phyloP scores from a whole-genome alignment of 2,329 filamentous ascomycete genomes.

The Boeremia exigua region DNA sequence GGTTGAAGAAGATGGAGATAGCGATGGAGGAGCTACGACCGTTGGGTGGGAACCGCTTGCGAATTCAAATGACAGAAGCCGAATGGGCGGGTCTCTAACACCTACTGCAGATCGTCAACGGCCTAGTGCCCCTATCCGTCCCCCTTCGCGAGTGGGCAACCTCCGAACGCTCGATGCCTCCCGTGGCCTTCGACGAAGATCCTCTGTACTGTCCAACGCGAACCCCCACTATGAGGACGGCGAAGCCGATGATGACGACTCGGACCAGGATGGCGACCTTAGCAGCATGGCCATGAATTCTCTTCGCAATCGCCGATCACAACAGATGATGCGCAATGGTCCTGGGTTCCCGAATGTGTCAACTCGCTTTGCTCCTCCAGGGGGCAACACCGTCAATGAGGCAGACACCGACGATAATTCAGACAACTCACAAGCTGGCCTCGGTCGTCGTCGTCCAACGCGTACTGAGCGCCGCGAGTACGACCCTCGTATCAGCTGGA shows the following conservation, averaged over 20 bases:
- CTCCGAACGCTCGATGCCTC: slow-evolving; percentile 41
- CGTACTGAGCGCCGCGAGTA: slow-evolving; percentile 44
- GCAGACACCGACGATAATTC: slow-evolving; percentile 49
- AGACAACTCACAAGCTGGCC: slow-evolving; percentile 45
- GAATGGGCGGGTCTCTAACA: slow-evolving; percentile 55
- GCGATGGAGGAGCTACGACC: slow-evolving; percentile 52
- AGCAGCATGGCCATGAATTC: slow-evolving; percentile 43
- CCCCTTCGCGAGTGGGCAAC: slow-evolving; percentile 47
- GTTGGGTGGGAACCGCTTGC: slow-evolving; percentile 54
- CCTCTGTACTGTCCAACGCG: slow-evolving; percentile 44
- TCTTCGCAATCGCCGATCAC: slow-evolving; percentile 44
- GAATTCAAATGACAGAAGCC: slow-evolving; percentile 53
- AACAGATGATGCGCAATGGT: slow-evolving; percentile 41
- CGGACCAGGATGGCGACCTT: slow-evolving; percentile 48
- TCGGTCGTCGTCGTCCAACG: slow-evolving; percentile 28
- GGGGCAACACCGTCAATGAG: slow-evolving; percentile 34
- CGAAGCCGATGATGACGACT: slow-evolving; percentile 52
- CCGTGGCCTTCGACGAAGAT: slow-evolving; percentile 48
- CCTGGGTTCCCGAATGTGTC: slow-evolving; percentile 31
- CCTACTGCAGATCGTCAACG: slow-evolving; percentile 55
- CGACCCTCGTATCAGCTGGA: slow-evolving; percentile 50
- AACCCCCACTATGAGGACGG: slow-evolving; percentile 50
- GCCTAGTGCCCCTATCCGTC: slow-evolving; percentile 49
- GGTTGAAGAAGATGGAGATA: slow-evolving; percentile 48
- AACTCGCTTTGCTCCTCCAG: slow-evolving; percentile 36